A percentile compares a stretch with the other conserved stretches of the same genome.
Conservation (phyloP, 2,329 filamentous ascomycete species). For the Emmonsia crescens region DNA sequence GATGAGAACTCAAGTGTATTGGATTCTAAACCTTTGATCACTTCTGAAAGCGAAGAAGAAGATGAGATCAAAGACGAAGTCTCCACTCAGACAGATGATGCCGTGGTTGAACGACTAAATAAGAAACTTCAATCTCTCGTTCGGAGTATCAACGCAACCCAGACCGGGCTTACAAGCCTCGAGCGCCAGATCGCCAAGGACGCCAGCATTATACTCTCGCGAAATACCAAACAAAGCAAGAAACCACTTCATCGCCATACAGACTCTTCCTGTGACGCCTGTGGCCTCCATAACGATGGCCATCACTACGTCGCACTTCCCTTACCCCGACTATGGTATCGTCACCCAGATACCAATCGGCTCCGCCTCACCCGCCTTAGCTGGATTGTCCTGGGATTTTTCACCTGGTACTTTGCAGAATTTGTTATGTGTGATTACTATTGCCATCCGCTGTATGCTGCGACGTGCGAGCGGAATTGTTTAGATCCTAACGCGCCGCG, state of each 20-base stretch:
- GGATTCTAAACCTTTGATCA: conserved; percentile 15
- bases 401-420: conserved; percentile 42
- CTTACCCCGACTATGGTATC: conserved; percentile 28
- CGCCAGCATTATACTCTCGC: conserved; percentile 10
- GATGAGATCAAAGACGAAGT: background rate
- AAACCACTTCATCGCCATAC: conserved; percentile 6
- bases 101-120: conserved; percentile 28
- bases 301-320: conserved; percentile 24
- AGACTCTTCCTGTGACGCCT: conserved; percentile 16
- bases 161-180: conserved; percentile 28
- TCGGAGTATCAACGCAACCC: conserved; percentile 32
- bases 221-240: conserved; percentile 10
- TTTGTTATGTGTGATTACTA: conserved; percentile 40
- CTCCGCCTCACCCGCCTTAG: conserved; percentile 28
- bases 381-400: conserved; percentile 30
- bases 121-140: conserved; percentile 31
- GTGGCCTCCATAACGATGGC: conserved; percentile 18
- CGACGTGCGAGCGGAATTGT: conserved; percentile 40
- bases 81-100: conserved; percentile 13
- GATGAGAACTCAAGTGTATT: conserved; percentile 20
- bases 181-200: conserved; percentile 28
- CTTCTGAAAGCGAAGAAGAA: conserved; percentile 2
- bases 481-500: conserved; percentile 42
- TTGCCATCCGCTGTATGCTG: conserved; percentile 41
- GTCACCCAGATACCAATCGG: conserved; percentile 19